A percentile compares a stretch with the other conserved stretches of the same genome.
phyloP scores from a whole-genome alignment of 2,329 filamentous ascomycete genomes.

The Penicillium occitanis region DNA sequence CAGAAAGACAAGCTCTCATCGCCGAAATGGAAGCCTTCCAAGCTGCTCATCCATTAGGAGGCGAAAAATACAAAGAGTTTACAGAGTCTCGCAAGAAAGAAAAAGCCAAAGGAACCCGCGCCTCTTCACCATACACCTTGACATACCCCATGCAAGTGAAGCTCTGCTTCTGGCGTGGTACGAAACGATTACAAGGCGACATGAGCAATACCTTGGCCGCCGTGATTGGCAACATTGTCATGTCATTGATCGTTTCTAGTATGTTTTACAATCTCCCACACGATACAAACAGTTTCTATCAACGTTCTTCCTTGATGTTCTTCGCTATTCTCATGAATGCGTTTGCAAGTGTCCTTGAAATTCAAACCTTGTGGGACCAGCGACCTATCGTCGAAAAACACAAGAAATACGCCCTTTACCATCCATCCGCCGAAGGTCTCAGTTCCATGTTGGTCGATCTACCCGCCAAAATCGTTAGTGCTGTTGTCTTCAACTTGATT shows the following conservation, averaged over 20 bases:
- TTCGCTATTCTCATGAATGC: slow-evolving; percentile 86
- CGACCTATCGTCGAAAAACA: slow-evolving; percentile 93
- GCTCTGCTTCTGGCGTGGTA: slow-evolving; percentile 80
- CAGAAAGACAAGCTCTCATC: slow-evolving; percentile 46
- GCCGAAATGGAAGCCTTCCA: slow-evolving; percentile 48
- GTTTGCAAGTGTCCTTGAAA: slow-evolving; percentile 78
- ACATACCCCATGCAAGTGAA: slow-evolving; percentile 72
- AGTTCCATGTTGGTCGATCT: slow-evolving; percentile 83
- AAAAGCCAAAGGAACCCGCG: slow-evolving; percentile 52
- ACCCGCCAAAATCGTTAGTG: slow-evolving; percentile 74
- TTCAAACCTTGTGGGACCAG: slow-evolving; percentile 82
- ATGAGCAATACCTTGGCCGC: slow-evolving; percentile 69
- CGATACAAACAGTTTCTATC: slow-evolving; percentile 72
- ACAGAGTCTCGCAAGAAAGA: slow-evolving; percentile 44
- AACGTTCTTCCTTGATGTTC: slow-evolving; percentile 77
- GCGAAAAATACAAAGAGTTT: slow-evolving; percentile 43
- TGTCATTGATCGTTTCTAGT: slow-evolving; percentile 75
- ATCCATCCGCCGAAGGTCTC: slow-evolving; percentile 84
- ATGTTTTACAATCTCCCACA: slow-evolving; percentile 75
- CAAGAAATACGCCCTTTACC: slow-evolving; percentile 81
- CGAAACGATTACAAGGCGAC: slow-evolving; percentile 72
- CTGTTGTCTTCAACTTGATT: slow-evolving; percentile 72
- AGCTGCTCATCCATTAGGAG: slow-evolving; percentile 41
- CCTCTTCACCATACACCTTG: slow-evolving; percentile 77
- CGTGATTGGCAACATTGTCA: slow-evolving; percentile 66